Conservation (phyloP, 306 rosid genomes). For the Vigna hirtella region DNA sequence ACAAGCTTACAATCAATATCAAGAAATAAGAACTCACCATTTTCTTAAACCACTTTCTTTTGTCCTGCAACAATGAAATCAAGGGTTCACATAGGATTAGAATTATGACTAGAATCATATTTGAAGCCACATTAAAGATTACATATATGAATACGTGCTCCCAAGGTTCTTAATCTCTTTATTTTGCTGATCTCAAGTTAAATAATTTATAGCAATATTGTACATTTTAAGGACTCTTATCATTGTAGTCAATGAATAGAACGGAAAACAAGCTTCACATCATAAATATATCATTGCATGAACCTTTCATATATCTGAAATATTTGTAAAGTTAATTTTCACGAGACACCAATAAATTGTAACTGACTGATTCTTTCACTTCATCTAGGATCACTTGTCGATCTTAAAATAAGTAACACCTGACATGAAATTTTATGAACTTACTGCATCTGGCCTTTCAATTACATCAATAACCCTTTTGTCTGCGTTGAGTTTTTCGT, state of each 20-base stretch:
- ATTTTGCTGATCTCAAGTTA: constrained; percentile 13
- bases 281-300: constrained; percentile 13
- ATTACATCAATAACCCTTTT: constrained; percentile 43
- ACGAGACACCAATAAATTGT: background rate
- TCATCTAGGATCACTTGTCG: background rate
- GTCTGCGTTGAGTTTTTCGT: constrained; percentile 3
- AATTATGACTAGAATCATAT: constrained; percentile 11
- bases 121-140: constrained; percentile 9
- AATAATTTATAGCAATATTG: constrained; percentile 16
- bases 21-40: constrained; percentile 55
- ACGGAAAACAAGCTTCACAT: background rate
- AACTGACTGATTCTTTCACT: background rate
- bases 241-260: background rate
- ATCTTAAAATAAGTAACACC: constrained; percentile 4
- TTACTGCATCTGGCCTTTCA: constrained; percentile 56
- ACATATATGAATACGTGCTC: constrained; percentile 18
- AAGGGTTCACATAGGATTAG: constrained; percentile 18
- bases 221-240: constrained; percentile 10
- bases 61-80: constrained; percentile 60
- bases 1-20: constrained; percentile 20
- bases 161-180: background rate
- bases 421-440: constrained; percentile 31
- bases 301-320: constrained; percentile 19
- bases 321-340: background rate
- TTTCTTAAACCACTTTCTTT: constrained; percentile 64